phyloP scores from a whole-genome alignment of 2,329 filamentous ascomycete species.

The Calonectria pteridis region DNA sequence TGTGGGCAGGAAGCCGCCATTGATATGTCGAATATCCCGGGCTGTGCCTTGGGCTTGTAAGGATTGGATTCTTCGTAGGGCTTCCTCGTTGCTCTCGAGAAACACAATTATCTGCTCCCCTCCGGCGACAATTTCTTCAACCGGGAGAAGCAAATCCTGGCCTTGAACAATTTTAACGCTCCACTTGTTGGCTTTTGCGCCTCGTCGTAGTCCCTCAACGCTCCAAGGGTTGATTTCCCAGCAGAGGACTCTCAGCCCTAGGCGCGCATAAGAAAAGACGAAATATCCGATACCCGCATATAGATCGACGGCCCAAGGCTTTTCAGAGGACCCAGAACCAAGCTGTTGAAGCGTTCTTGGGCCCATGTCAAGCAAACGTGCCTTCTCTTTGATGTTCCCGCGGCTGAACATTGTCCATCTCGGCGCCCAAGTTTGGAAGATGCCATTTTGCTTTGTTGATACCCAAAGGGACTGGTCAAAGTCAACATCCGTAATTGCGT shows the following conservation, averaged over 20 bases:
- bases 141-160: constrained; percentile 52
- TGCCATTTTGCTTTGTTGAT: constrained; percentile 80
- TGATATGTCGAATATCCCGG: constrained; percentile 67
- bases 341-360: neutral
- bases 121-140: constrained; percentile 55
- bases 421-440: constrained; percentile 89
- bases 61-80: constrained; percentile 56
- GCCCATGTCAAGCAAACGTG: constrained; percentile 73
- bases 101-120: constrained; percentile 74
- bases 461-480: constrained; percentile 83
- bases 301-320: constrained; percentile 77
- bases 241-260: constrained; percentile 80
- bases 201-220: constrained; percentile 83
- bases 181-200: constrained; percentile 79
- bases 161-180: constrained; percentile 65
- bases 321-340: constrained; percentile 29
- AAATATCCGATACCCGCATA: constrained; percentile 97
- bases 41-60: constrained; percentile 51
- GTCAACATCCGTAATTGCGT: constrained; percentile 59
- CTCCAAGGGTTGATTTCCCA: constrained; percentile 95
- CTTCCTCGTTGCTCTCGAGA: constrained; percentile 74
- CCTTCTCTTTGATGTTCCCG: constrained; percentile 91
- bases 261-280: constrained; percentile 82
- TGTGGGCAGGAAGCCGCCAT: constrained; percentile 72
- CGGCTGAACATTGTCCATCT: constrained; percentile 94